Evolutionary conservation across 2,329 filamentous ascomycete species (phyloP), one percentile per base, ranked within the genome.

Genomic region (Aspergillus fructus): DNA sequence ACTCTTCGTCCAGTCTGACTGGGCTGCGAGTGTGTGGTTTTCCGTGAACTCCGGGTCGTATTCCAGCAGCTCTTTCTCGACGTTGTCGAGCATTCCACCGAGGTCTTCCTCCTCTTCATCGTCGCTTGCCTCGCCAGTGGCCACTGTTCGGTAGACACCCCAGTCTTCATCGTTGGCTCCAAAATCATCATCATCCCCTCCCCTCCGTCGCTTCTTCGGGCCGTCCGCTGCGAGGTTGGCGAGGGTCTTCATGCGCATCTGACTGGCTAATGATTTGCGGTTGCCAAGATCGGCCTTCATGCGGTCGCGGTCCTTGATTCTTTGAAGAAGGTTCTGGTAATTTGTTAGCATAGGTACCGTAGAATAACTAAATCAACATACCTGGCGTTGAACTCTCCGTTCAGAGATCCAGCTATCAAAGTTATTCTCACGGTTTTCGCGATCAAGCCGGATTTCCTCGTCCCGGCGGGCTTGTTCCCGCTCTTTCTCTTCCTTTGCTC

Each of bases 201-300:
- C 92, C 17, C 93, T 87, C 13, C 93, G 85, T 75, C 96, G 96
- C 73, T 93, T 92, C 62, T 81, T 81, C 6, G 93, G 92, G 5
- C 85, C 87, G 73, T 99, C 94, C 0, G 93, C 93, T 3, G 94
- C 94, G 1, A 99, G 87, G 69, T 96, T 97, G 59, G 94, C 94
- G 58, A 99, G 92, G 50, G 89, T 93, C 78, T 97, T 97, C 94
- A 99, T 99, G 62, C 94, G 90, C 77, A 96, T 96, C 74, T 97
- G 93, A 56, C 90, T 94, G 8, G 94, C 94, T 19, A 97, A 86
- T 0, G 93, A 97, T 75, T 99, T 99, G 70, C 94, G 90, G 76
- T 97, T 97, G 56, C 93, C 93, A 1, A 97, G 84, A 70, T 99
- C 94, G 43, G 92, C 91, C 77, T 96, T 97, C 60, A 97, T 84